Evolutionary conservation across 2,329 filamentous ascomycete species (phyloP), one percentile per base, ranked within the genome.

Genomic region (Pseudocercospora fijiensis): DNA sequence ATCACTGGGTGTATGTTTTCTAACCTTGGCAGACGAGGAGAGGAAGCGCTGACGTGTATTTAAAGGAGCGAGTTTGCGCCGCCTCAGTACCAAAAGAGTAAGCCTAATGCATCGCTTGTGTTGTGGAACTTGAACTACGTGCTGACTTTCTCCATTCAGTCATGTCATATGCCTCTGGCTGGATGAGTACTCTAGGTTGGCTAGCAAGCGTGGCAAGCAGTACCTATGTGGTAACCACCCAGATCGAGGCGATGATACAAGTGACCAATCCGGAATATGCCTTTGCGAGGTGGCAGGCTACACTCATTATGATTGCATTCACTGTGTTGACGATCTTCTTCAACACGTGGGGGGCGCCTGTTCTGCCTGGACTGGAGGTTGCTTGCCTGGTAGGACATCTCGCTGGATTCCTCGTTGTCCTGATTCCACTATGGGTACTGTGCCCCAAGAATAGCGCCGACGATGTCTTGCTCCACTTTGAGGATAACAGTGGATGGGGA

Each of bases 281-380:
- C 2, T 72, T 72, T 53, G 64, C 65, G 11, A 62, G 66, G 43
- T 76, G 72, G 73, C 72, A 76, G 28, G 64, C 62, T 30, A 71
- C 69, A 5, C 64, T 76, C 11, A 62, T 75, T 45, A 73, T 75
- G 67, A 63, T 74, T 22, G 73, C 70, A 1, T 74, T 77, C 59
- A 71, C 75, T 18, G 76, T 82, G 64, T 65, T 76, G 37, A 73
- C 71, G 11, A 72, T 76, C 58, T 73, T 72, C 9, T 73, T 70
- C 63, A 70, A 70, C 59, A 70, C 68, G 1, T 69, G 64, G 66
- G 68, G 61, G 33, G 78, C 78, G 3, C 75, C 75, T 26, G 65
- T 79, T 2, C 62, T 74, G 5, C 72, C 70, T 0, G 60, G 56
- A 10, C 62, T 74, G 45, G 83, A 85, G 70, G 79, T 78, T 0